Percentiles rank a stretch among this genome's conserved stretches.
phyloP scores from a whole-genome alignment of 257 asterid species.

The Agastache rugosa region DNA sequence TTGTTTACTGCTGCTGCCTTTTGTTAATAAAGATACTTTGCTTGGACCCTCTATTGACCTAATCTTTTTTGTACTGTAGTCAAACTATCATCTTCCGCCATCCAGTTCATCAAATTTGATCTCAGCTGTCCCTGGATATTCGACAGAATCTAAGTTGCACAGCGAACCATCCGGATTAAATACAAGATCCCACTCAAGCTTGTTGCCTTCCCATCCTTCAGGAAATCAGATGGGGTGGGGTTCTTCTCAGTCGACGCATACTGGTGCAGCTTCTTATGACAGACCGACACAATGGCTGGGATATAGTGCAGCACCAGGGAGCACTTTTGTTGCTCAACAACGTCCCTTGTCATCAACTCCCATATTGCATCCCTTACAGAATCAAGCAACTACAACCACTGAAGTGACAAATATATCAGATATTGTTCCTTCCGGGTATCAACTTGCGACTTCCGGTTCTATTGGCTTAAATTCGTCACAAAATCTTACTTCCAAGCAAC shows the following conservation, averaged over 20 bases:
- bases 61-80: constrained; percentile 45
- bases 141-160: constrained; percentile 44
- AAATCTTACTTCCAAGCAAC: constrained; percentile 45
- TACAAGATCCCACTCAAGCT: constrained; percentile 39
- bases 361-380: constrained; percentile 38
- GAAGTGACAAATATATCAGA: constrained; percentile 39
- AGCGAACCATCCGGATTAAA: constrained; percentile 47
- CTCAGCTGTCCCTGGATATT: constrained; percentile 51
- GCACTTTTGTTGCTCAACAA: constrained; percentile 43
- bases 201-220: constrained; percentile 47
- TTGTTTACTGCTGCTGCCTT: neutral
- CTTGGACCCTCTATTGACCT: constrained; percentile 26
- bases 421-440: constrained; percentile 40
- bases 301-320: constrained; percentile 45
- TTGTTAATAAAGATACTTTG: constrained; percentile 20
- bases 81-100: constrained; percentile 48
- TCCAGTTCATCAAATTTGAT: constrained; percentile 48
- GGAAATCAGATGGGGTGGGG: constrained; percentile 50
- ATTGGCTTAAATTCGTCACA: constrained; percentile 36
- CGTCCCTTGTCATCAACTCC: constrained; percentile 44
- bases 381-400: constrained; percentile 40
- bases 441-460: constrained; percentile 46
- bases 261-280: constrained; percentile 47
- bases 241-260: constrained; percentile 46
- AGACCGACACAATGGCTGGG: constrained; percentile 52